These are phyloP conservation scores for Peribolospora kevripleyi DNA, from an alignment of 768 basidiomycete genomes.

Conservation along the genomic window DNA sequence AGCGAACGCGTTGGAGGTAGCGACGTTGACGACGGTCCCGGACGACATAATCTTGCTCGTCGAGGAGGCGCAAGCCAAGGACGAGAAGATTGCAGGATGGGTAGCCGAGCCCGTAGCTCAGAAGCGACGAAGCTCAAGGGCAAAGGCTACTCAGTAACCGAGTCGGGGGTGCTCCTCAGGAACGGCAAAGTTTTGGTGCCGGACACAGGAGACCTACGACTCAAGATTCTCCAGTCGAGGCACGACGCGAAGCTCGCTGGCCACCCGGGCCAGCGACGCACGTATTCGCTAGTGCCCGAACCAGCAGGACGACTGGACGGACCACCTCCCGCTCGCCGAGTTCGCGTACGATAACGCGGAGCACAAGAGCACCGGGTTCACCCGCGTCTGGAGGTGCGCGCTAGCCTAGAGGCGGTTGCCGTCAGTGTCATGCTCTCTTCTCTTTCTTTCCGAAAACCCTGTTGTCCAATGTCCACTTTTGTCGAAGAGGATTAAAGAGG, in stretches of 20 bases:
- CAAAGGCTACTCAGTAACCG: background rate
- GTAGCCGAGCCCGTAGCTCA: too few relatives aligned
- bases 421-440: too few relatives aligned
- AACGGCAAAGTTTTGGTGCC: constrained; percentile 20
- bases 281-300: background rate
- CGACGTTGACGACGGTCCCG: too few relatives aligned
- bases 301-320: constrained; percentile 20
- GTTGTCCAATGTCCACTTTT: too few relatives aligned
- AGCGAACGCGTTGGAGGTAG: too few relatives aligned
- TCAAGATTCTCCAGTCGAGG: constrained; percentile 14
- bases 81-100: too few relatives aligned
- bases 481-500: too few relatives aligned
- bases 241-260: constrained; percentile 24
- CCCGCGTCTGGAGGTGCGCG: constrained; percentile 13
- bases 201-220: constrained; percentile 1
- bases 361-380: constrained; percentile 15
- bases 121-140: background rate
- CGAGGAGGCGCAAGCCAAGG: too few relatives aligned
- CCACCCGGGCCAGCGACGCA: constrained; percentile 15
- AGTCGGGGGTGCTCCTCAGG: constrained; percentile 9
- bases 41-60: too few relatives aligned
- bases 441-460: too few relatives aligned
- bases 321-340: constrained; percentile 18
- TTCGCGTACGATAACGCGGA: constrained; percentile 20
- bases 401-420: too few relatives aligned